phyloP scores from a whole-genome alignment of 306 rosid genomes.

The Myrica gale region DNA sequence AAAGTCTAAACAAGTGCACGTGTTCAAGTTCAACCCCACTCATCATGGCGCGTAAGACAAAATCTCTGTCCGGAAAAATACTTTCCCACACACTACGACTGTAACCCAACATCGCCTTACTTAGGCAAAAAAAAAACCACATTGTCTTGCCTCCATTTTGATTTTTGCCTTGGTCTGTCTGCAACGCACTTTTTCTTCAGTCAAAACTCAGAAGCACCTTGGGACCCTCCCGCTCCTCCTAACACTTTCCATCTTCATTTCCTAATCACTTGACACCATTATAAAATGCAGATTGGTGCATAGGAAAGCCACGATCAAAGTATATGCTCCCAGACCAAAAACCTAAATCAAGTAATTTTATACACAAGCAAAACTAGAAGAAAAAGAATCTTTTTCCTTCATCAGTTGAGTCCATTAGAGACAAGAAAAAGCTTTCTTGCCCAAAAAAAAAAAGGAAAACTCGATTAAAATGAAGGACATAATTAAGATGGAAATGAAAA shows the following conservation, averaged over 20 bases:
- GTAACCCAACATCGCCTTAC: conserved; percentile 32
- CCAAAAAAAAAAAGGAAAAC: no score
- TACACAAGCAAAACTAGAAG: no score
- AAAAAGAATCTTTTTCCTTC: no score
- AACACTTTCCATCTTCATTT: conserved; percentile 34
- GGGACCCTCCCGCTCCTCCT: conserved; percentile 46
- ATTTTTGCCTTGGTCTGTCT: conserved; percentile 13
- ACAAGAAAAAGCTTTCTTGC: no score
- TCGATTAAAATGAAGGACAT: no score
- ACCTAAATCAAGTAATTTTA: no score
- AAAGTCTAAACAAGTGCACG: conserved; percentile 9
- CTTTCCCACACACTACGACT: conserved; percentile 27
- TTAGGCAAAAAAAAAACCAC: no score
- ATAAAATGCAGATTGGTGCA: not conserved
- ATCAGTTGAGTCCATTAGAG: no score
- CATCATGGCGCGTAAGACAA: conserved; percentile 38
- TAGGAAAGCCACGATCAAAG: no score
- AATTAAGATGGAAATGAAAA: not conserved
- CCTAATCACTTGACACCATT: conserved; percentile 36
- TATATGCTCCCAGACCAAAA: no score
- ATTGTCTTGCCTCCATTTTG: conserved; percentile 21
- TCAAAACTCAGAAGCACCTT: conserved; percentile 54
- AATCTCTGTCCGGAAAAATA: conserved; percentile 25
- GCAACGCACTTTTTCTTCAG: conserved; percentile 49
- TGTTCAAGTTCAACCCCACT: conserved; percentile 16